Conservation (phyloP, 352 stramenopile species). For the Phytopythium mirpurense region DNA sequence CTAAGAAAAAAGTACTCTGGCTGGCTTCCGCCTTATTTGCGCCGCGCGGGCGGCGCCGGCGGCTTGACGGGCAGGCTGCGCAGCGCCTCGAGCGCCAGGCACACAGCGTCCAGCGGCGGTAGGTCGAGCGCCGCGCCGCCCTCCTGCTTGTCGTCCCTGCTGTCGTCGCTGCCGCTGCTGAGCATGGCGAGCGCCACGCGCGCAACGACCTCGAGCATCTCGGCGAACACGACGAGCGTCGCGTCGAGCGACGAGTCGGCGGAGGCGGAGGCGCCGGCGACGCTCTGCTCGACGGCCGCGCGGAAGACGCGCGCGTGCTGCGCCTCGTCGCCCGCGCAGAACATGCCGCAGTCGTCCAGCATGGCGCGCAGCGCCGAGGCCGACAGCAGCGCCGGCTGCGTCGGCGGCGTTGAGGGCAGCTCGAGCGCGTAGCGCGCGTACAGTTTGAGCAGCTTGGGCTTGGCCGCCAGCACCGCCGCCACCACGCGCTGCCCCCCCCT, state of each 20-base stretch:
- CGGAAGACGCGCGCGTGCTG: conserved; percentile 54
- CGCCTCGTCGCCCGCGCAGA: conserved; percentile 54
- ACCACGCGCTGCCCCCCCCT: conserved; percentile 45
- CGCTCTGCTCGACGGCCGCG: conserved; percentile 59
- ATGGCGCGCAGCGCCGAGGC: conserved; percentile 45
- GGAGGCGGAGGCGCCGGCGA: conserved; percentile 36
- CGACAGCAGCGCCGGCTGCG: conserved; percentile 24
- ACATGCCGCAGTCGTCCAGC: conserved; percentile 76
- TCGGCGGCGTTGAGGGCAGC: conserved; percentile 9
- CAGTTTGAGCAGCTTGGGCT: conserved; percentile 67
- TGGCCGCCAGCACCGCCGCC: conserved; percentile 61
- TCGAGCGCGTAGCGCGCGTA: conserved; percentile 64
- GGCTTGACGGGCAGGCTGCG: conserved; percentile 38
- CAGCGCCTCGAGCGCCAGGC: conserved; percentile 70
- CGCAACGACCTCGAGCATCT: conserved; percentile 66
- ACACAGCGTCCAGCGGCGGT: conserved; percentile 59
- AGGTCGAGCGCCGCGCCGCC: conserved; percentile 48
- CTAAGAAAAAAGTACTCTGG: no score
- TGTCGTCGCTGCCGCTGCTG: neutral
- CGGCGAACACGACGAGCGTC: conserved; percentile 57
- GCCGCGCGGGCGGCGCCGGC: conserved; percentile 8
- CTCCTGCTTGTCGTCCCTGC: neutral
- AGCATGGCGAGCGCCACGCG: conserved; percentile 62
- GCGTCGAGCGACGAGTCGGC: conserved; percentile 28
- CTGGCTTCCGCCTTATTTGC: conserved; percentile 28